Base-by-base conservation (phyloP, 1,284 basidiomycete genomes). In the Clitocybe nebularis region DNA sequence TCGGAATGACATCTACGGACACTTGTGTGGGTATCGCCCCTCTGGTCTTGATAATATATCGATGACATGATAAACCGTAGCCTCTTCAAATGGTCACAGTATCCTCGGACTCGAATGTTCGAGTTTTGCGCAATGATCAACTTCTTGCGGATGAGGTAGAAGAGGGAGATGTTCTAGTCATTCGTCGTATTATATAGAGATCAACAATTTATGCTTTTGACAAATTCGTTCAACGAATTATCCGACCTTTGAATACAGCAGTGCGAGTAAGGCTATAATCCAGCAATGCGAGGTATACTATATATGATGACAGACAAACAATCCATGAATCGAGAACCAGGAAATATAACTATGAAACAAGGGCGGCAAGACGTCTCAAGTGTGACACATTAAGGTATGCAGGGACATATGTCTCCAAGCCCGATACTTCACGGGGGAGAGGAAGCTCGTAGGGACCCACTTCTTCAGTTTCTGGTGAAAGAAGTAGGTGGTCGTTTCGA, bases 391-490 rank as follows among this genome's bases (percentile, higher is more conserved):
- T 89, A 53, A 92, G 75, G 59, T 90, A 91, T 49, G 89, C 88
- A 37, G 88, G 88, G 22, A 91, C 87, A 55, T 91, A 92, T 19
- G 89, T 91, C 70, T 93, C 90, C 54, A 93, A 65, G 17, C 89
- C 89, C 1, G 86, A 88, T 25, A 93, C 88, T 59, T 93, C 89
- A 39, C 91, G 79, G 21, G 91, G 89, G 42, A 92, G 70, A 4
- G 90, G 90, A 29, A 90, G 70, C 59, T 94, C 91, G 59, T 92
- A 94, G 36, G 91, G 87, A 23, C 91, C 91, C 13, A 94, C 93
- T 66, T 97, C 94, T 58, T 97, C 94, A 28, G 89, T 90, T 64
- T 97, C 94, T 16, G 93, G 93, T 21, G 91, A 84, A 43, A 98
- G 80, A 47, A 98, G 79, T 22, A 98, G 74, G 61, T 96, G 93